Evolutionary conservation across 106 monocot species (phyloP).

Genomic region (Dioscorea zingiberensis): DNA sequence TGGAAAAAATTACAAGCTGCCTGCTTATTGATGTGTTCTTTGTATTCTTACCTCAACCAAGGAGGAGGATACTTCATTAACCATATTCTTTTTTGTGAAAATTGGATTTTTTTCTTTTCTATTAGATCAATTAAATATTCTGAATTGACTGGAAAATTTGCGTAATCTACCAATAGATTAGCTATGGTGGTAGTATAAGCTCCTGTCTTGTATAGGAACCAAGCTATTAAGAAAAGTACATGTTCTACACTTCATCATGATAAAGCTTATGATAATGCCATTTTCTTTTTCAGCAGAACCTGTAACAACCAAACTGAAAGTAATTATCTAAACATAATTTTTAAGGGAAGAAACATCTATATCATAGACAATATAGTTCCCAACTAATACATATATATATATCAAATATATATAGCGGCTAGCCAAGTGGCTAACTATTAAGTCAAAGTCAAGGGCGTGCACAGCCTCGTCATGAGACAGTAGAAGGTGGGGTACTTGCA

Average conservation of each 20-base stretch:
- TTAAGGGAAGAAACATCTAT: no score
- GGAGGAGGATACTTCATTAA: slow-evolving; percentile 24
- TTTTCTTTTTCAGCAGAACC: background rate
- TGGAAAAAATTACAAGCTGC: background rate
- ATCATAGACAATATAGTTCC: no score
- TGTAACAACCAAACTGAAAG: background rate
- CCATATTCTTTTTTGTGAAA: background rate
- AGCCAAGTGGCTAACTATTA: no score
- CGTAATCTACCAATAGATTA: slow-evolving; percentile 11
- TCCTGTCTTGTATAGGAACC: slow-evolving; percentile 8
- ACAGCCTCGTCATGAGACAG: no score
- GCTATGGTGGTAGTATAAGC: background rate
- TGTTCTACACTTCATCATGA: slow-evolving; percentile 24
- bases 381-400: no score
- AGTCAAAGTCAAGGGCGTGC: no score
- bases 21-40: background rate
- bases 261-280: background rate
- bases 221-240: slow-evolving; percentile 3
- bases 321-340: background rate
- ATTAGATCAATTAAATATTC: slow-evolving; percentile 8
- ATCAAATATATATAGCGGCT: no score
- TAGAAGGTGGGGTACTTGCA: no score
- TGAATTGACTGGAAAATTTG: slow-evolving; percentile 11
- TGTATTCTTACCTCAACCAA: slow-evolving; percentile 36
- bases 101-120: background rate